Base-by-base conservation (phyloP, 805 yeast species). In the Ogataea parapolymorpha region DNA sequence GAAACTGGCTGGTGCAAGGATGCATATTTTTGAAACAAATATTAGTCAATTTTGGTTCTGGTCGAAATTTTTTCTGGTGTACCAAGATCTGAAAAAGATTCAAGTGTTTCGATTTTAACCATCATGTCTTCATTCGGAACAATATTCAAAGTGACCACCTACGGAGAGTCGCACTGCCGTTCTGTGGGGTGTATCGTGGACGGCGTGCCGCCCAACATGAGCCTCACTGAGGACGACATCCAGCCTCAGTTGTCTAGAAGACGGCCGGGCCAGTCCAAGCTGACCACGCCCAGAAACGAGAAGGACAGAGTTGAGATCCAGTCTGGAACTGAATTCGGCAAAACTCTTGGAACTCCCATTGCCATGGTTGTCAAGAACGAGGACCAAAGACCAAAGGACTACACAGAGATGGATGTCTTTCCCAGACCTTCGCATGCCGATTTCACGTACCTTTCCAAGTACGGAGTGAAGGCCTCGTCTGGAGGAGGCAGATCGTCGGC, bases 361-460 rank as follows among this genome's bases (percentile, higher is more conserved):
- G 97, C 86, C 9, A 87, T 93, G 96, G 59, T 90, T 42, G 95
- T 93, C 16, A 74, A 74, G 57, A 93, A 93, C 65, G 89, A 93
- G 69, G 99, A 93, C 68, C 99, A 93, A 63, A 79, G 98, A 61
- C 99, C 99, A 10, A 80, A 88, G 51, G 99, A 93, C 66, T 93
- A 93, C 73, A 76, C 86, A 18, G 98, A 91, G 59, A 93, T 95
- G 66, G 98, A 90, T 62, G 74, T 84, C 51, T 93, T 80, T 70
- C 99, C 99, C 53, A 81, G 99, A 66, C 99, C 99, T 20, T 86
- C 96, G 23, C 99, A 93, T 66, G 98, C 99, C 14, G 99, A 93
- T 66, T 89, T 74, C 75, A 93, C 99, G 16, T 93, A 93, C 67
- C 71, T 86, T 59, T 72, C 77, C 50, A 93, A 93, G 67, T 93